Base-by-base conservation (phyloP, 2,329 filamentous ascomycete genomes). In the Aspergillus neoniger region DNA sequence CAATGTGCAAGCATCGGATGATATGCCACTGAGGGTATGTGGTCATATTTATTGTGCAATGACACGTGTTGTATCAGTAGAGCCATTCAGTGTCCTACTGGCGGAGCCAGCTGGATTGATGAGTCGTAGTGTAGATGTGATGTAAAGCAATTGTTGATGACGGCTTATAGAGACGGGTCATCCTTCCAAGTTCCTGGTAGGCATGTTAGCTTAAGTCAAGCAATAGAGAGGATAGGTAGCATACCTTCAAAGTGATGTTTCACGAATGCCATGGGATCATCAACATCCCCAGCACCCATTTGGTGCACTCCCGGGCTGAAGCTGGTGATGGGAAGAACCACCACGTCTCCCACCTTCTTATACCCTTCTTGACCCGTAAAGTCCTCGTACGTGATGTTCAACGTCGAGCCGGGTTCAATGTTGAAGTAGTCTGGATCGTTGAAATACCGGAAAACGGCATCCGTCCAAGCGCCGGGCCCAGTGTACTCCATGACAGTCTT, bases 171-270 rank as follows among this genome's bases (percentile, higher is more conserved):
- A 8, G 72, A 73, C 15, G 73, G 69, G 47, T 75, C 73, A 12
- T 74, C 74, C 62, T 77, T 77, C 75, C 75, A 77, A 30, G 74
- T 68, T 30, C 75, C 75, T 77, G 25, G 2, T 14, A 14, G 12
- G 51, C 12, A 32, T 55, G 47, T 72, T 51, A 70, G 65, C 55
- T 52, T n/a, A n/a, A n/a, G n/a, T n/a, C n/a, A n/a, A n/a, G n/a
- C n/a, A n/a, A n/a, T n/a, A n/a, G n/a, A n/a, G n/a, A n/a, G n/a
- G n/a, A n/a, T n/a, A n/a, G n/a, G n/a, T n/a, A n/a, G n/a, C n/a
- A n/a, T n/a, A 96, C 94, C 95, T 82, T 96, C 91, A 76, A 99
- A 99, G 58, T 92, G 88, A 79, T 99, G 95, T 79, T 95, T 93
- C 63, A 99, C 95, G 81, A 96, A 98, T 1, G 95, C 95, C 91